These are phyloP conservation scores for Amanita thiersii DNA, from an alignment of 768 basidiomycete genomes.

Conservation along the genomic window DNA sequence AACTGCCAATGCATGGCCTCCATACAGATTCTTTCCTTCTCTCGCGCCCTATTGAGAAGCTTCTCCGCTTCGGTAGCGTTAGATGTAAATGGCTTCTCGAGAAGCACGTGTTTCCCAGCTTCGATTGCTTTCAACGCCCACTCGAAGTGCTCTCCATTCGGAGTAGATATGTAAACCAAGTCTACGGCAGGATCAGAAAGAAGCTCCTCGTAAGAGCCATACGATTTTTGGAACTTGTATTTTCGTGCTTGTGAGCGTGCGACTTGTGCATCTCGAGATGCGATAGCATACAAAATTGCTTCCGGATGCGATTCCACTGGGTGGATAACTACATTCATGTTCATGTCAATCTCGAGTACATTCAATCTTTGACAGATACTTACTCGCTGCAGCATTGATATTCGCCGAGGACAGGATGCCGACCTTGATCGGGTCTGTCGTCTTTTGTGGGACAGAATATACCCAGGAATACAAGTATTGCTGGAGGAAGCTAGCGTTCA, in stretches of 20 bases:
- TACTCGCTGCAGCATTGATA: conserved; percentile 18
- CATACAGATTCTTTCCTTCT: conserved; percentile 43
- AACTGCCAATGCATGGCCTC: conserved; percentile 54
- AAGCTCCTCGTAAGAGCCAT: conserved; percentile 29
- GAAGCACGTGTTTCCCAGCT: conserved; percentile 58
- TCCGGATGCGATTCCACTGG: conserved; percentile 21
- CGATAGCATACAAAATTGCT: conserved; percentile 22
- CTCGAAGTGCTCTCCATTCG: conserved; percentile 56
- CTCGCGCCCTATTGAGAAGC: conserved; percentile 43
- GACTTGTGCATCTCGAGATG: conserved; percentile 20
- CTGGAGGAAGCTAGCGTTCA: conserved; percentile 15
- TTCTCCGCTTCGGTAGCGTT: conserved; percentile 43
- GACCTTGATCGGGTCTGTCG: conserved; percentile 16
- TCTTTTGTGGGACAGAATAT: conserved; percentile 15
- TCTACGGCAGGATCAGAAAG: conserved; percentile 39
- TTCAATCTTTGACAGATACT: too few relatives aligned
- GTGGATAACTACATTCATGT: conserved; percentile 16
- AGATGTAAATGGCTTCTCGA: conserved; percentile 53
- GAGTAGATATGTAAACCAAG: conserved; percentile 43
- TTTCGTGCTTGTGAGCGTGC: conserved; percentile 43
- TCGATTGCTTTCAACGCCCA: conserved; percentile 62
- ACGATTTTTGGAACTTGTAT: conserved; percentile 40
- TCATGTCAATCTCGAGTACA: too few relatives aligned
- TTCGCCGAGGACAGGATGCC: conserved; percentile 19
- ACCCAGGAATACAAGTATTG: conserved; percentile 17